Evolutionary conservation across 164 flowering plant species (phyloP), one percentile per base, ranked within the genome.

Genomic region (Litsea cubeba): DNA sequence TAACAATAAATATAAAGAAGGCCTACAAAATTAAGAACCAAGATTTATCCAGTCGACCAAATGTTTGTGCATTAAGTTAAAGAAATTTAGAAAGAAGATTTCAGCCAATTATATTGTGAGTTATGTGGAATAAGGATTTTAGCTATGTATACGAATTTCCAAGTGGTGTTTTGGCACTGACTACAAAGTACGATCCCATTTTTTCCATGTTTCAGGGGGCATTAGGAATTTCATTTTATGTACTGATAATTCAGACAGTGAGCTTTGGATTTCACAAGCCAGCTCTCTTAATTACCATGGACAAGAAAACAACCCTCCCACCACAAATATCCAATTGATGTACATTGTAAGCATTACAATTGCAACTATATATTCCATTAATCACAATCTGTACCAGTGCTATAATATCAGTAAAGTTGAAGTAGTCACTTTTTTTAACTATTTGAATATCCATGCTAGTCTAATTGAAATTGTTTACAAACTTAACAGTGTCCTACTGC

Each of bases 251-350:
- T n/a, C n/a, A 8, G 51, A 40, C 46, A 14, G 14, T 63, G 2
- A 49, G 49, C 50, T 7, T 35, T 2, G 30, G 58, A 30, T 30
- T 3, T 30, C 35, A 30, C 35, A 50, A 28, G 50, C 60, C 76
- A 35, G 50, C 49, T 77, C 57, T 65, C 63, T 70, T 70, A 62
- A 50, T 49, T 24, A 77, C 71, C 64, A 81, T 74, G 76, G 62
- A 23, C 26, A 84, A 73, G 70, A 79, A 79, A 77, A 78, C 71
- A 35, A 73, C 70, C 81, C 32, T 73, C 81, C 71, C 77, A 65
- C 68, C 51, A 72, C 73, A 77, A 30, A 73, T 84, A 87, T 77
- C 90, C 87, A 12, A 75, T 88, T 68, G 74, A 81, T 73, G 74
- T 62, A 71, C 63, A 62, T 49, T 82, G 88, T 87, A 79, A 85